Conservation (phyloP, 2,329 filamentous ascomycete genomes). For the Pyricularia sp. region DNA sequence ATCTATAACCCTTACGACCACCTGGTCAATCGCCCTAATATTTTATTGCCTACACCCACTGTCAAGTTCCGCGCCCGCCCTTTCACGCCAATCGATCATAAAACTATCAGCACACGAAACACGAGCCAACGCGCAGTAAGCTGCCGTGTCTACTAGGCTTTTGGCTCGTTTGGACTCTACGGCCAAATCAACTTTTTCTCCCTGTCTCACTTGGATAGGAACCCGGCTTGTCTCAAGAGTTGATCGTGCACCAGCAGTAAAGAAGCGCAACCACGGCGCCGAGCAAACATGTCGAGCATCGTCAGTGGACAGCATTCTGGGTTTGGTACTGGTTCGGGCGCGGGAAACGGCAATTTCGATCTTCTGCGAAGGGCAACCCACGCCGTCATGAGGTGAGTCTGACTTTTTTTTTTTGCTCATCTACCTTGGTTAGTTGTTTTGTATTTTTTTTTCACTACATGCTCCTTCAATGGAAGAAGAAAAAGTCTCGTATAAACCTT, state of each 20-base stretch:
- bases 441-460: neutral
- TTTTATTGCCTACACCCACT: neutral
- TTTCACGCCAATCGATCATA: neutral
- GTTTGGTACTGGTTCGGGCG: neutral
- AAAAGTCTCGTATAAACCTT: neutral
- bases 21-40: neutral
- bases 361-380: slow-evolving; percentile 48
- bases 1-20: neutral
- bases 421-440: neutral
- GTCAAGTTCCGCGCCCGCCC: neutral
- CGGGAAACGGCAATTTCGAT: slow-evolving; percentile 25
- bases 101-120: neutral
- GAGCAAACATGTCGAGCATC: neutral
- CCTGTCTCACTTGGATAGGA: neutral
- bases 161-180: neutral
- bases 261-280: neutral
- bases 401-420: neutral
- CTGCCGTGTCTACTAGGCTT: neutral
- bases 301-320: neutral
- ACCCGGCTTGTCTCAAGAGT: neutral
- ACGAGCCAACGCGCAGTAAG: neutral
- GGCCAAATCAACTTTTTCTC: neutral
- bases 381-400: slow-evolving; percentile 42
- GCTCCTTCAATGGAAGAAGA: neutral
- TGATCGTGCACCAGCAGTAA: neutral